phyloP scores from a whole-genome alignment of 2,329 filamentous ascomycete genomes.

The Botrytis tulipae region DNA sequence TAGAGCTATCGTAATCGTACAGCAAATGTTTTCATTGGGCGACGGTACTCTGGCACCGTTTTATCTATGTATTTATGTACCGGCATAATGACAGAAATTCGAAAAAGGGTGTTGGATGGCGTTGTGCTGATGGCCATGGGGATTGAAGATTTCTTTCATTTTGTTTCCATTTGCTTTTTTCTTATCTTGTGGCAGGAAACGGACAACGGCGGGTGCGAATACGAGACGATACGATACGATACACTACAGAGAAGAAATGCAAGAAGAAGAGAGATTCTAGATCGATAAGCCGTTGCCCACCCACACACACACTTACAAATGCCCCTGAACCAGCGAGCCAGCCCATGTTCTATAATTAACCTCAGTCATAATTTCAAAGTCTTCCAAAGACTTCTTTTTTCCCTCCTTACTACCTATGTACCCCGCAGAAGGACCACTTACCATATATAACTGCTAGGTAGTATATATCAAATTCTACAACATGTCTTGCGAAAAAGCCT shows the following conservation, averaged over 20 bases:
- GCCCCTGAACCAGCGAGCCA: constrained; percentile 2
- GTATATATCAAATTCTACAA: background rate
- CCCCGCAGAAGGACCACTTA: background rate
- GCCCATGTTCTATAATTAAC: background rate
- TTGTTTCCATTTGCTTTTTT: background rate
- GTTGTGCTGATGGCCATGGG: background rate
- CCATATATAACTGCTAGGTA: background rate
- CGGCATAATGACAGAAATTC: background rate
- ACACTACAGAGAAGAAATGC: background rate
- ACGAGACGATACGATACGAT: background rate
- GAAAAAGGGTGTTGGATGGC: background rate
- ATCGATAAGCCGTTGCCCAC: background rate
- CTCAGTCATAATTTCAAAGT: background rate
- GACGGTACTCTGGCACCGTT: background rate
- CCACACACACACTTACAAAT: background rate
- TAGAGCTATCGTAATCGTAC: background rate
- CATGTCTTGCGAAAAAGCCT: background rate
- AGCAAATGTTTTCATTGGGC: background rate
- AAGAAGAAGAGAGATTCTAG: background rate
- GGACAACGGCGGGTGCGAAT: background rate
- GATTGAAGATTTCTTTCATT: background rate
- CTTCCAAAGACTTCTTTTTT: background rate
- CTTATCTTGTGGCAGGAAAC: background rate
- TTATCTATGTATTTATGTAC: background rate
- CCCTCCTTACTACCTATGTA: background rate